Conservation (phyloP, 129 eudicot species). For the Cynara cardunculus region DNA sequence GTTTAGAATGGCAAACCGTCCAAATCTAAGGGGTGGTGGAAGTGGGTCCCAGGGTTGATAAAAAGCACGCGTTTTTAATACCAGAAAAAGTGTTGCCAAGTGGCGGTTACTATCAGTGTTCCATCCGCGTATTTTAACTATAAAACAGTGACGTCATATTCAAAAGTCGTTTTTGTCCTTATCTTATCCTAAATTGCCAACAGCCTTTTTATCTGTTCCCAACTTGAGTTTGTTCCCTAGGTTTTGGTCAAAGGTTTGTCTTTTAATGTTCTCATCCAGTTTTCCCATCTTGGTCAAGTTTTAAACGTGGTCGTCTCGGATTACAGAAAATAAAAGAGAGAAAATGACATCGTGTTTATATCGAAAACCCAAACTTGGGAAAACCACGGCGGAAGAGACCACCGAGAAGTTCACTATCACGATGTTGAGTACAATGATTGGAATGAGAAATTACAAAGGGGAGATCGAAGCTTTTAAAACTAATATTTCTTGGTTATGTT, state of each 20-base stretch:
- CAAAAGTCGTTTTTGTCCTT: neutral
- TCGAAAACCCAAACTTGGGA: too few relatives aligned
- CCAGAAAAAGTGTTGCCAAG: neutral
- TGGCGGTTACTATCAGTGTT: neutral
- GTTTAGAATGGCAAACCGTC: conserved; percentile 1
- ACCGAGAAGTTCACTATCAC: too few relatives aligned
- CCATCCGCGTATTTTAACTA: neutral
- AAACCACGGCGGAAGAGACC: too few relatives aligned
- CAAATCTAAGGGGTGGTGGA: conserved; percentile 7
- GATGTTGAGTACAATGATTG: too few relatives aligned
- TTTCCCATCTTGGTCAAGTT: too few relatives aligned
- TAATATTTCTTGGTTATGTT: too few relatives aligned
- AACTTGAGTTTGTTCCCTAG: neutral
- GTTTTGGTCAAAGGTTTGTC: neutral
- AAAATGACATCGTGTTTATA: too few relatives aligned
- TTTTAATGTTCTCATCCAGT: too few relatives aligned
- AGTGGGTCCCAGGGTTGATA: neutral
- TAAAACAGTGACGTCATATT: neutral
- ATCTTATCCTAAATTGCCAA: neutral
- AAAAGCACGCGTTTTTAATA: conserved; percentile 5
- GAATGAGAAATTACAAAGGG: too few relatives aligned
- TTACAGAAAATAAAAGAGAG: too few relatives aligned
- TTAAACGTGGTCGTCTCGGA: too few relatives aligned
- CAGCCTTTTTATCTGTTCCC: neutral
- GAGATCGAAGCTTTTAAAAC: too few relatives aligned